Percentiles rank a stretch among this genome's conserved stretches.
phyloP scores from a whole-genome alignment of 306 rosid genomes.

The Canavalia gladiata region DNA sequence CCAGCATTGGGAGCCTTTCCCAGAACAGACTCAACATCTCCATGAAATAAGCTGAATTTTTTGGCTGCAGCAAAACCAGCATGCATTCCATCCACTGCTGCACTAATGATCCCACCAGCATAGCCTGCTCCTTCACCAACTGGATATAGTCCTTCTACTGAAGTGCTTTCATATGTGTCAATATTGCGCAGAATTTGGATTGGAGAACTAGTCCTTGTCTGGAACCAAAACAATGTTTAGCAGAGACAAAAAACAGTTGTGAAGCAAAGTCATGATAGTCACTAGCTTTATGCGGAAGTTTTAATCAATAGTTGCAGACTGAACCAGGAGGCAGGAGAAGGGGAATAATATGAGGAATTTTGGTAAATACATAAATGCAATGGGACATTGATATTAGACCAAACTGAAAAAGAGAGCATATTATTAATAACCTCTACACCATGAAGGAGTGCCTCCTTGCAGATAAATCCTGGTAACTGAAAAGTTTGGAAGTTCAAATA shows the following conservation, averaged over 20 bases:
- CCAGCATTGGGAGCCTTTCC: constrained; percentile 80
- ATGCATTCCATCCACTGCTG: constrained; percentile 94
- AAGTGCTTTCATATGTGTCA: constrained; percentile 83
- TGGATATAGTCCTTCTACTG: constrained; percentile 85
- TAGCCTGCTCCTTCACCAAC: constrained; percentile 99
- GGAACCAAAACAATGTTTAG: constrained; percentile 47
- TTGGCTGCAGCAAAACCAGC: constrained; percentile 91
- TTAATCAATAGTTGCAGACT: constrained; percentile 6
- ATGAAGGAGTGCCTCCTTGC: constrained; percentile 91
- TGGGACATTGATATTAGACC: constrained; percentile 9
- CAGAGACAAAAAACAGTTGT: constrained; percentile 9
- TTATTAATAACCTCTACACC: constrained; percentile 89
- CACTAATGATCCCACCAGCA: constrained; percentile 97
- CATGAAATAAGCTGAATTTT: constrained; percentile 61
- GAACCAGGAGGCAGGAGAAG: constrained; percentile 19
- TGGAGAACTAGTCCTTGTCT: constrained; percentile 98
- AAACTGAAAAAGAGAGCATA: constrained; percentile 1
- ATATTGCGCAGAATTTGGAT: constrained; percentile 78
- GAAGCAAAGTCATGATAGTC: constrained; percentile 25
- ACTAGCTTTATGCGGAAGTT: background rate
- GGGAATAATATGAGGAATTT: constrained; percentile 23
- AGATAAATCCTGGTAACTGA: constrained; percentile 93
- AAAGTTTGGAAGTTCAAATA: constrained; percentile 45
- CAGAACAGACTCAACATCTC: constrained; percentile 74
- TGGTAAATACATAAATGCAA: background rate